phyloP scores from a whole-genome alignment of 495 filamentous ascomycete genomes.

The Hypoxylon intermedium region DNA sequence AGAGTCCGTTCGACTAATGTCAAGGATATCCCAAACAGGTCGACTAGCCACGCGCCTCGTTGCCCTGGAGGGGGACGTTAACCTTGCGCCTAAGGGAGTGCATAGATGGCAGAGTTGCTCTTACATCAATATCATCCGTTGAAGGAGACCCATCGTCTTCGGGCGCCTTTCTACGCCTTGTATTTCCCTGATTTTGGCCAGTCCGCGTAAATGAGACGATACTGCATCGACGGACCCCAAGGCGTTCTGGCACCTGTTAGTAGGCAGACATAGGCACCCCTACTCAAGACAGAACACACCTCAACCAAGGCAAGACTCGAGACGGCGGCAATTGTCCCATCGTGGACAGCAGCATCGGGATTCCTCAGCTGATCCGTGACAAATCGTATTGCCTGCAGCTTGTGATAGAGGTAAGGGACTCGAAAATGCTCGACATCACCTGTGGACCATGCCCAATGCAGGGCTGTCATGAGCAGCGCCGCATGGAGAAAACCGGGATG shows the following conservation, averaged over 20 bases:
- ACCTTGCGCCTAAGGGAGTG: slow-evolving; percentile 10
- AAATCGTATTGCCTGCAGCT: slow-evolving; percentile 44
- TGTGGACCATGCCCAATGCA: slow-evolving; percentile 45
- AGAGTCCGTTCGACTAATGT: slow-evolving; percentile 41
- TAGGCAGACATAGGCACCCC: slow-evolving; percentile 15
- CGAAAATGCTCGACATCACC: slow-evolving; percentile 44
- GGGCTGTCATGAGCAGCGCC: slow-evolving; percentile 42
- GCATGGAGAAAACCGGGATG: slow-evolving; percentile 47
- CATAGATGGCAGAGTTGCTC: slow-evolving; percentile 17
- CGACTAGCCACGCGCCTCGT: slow-evolving; percentile 39
- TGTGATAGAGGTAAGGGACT: slow-evolving; percentile 46
- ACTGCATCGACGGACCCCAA: slow-evolving; percentile 41
- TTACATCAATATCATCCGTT: slow-evolving; percentile 43
- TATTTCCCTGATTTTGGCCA: slow-evolving; percentile 41
- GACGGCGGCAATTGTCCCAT: slow-evolving; percentile 48
- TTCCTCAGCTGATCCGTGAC: slow-evolving; percentile 47
- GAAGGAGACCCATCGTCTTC: slow-evolving; percentile 39
- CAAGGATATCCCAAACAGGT: slow-evolving; percentile 43
- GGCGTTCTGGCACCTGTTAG: slow-evolving; percentile 32
- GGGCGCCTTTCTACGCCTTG: slow-evolving; percentile 37
- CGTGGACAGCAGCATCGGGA: slow-evolving; percentile 40
- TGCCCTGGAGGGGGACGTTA: slow-evolving; percentile 38
- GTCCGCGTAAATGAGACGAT: slow-evolving; percentile 39
- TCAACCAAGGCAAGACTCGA: slow-evolving; percentile 50
- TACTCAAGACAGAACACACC: slow-evolving; percentile 30